Evolutionary conservation across 2,329 filamentous ascomycete species (phyloP).

Genomic region (Fusarium pseudonygamai): DNA sequence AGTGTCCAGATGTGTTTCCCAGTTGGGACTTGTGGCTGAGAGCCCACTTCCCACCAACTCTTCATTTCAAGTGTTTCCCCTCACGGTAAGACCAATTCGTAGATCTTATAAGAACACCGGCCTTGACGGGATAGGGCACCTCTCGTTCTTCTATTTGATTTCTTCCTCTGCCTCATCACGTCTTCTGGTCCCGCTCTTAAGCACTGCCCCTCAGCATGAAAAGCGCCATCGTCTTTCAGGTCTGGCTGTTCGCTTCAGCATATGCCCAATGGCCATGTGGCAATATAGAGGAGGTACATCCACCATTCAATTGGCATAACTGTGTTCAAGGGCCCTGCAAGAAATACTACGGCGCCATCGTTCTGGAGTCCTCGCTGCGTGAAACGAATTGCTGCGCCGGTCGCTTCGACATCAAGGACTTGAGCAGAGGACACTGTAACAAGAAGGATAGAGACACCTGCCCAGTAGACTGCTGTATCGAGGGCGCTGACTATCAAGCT

Average conservation of each 20-base stretch:
- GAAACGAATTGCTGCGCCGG: not conserved
- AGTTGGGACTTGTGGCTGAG: not conserved
- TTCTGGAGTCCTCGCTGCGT: not conserved
- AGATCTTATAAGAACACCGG: no score
- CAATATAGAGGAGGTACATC: not conserved
- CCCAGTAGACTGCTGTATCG: conserved; percentile 54
- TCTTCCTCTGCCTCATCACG: not conserved
- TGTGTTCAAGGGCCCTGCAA: not conserved
- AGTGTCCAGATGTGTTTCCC: not conserved
- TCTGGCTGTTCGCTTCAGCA: not conserved
- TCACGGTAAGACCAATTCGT: no score
- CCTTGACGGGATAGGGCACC: fast-evolving
- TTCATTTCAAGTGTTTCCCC: not conserved
- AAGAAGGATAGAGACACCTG: not conserved
- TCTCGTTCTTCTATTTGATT: not conserved
- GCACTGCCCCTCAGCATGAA: not conserved
- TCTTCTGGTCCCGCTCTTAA: not conserved
- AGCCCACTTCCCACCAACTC: not conserved
- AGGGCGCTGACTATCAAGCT: conserved; percentile 61
- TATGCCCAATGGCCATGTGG: not conserved
- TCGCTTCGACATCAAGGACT: not conserved
- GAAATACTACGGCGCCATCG: not conserved
- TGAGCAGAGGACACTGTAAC: not conserved
- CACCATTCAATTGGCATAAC: not conserved
- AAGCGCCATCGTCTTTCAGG: not conserved